Base-by-base conservation (phyloP, 768 basidiomycete genomes). In the Calocera viscosa region DNA sequence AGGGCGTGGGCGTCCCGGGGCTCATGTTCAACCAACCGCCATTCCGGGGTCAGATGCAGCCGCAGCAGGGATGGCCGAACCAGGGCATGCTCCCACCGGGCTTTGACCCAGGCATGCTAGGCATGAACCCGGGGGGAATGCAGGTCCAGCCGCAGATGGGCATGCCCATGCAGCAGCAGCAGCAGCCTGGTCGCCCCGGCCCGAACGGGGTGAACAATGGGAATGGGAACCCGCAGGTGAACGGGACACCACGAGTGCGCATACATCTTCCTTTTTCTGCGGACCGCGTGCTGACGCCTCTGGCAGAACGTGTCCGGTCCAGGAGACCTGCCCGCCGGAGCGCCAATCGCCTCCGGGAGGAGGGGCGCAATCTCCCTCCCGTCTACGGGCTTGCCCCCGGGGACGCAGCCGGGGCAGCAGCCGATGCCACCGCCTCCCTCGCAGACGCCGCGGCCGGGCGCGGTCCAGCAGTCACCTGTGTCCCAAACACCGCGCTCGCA, bases 321-420 rank as follows among this genome's bases (percentile, higher is more conserved):
- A 2, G 53, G 26, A 2, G 53, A 60, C 16, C 14, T 60, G 26
- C 53, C 53, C 2, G 14, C 53, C 11, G 53, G 53, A 2, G 53
- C 53, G 24, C 30, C 53, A 11, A 60, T 60, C 53, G 53, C 53
- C 10, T 11, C 24, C 14, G 53, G 53, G 10, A 26, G 53, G 30
- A 60, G 53, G 53, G 26, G 26, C 30, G 53, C 53, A 2, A 60
- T 60, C 24, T 14, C 53, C 26, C 53, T 60, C 53, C 53, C 53
- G 2, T 28, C 24, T 19, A 26, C 11, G 16, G 53, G 30, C 16
- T 28, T 60, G 53, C 14, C 53, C 7, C 53, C 53, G 24, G n/a
- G n/a, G n/a, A 11, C 24, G 7, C 53, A 32, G 30, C 53, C 11
- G 11, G 30, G 53, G 53, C 67, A 67, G 40, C 67, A 67, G 39